Percentiles rank a stretch among this genome's conserved stretches.
These are phyloP conservation scores for Acacia pycnantha DNA, from an alignment of 331 rosid species.

Conservation along the genomic window DNA sequence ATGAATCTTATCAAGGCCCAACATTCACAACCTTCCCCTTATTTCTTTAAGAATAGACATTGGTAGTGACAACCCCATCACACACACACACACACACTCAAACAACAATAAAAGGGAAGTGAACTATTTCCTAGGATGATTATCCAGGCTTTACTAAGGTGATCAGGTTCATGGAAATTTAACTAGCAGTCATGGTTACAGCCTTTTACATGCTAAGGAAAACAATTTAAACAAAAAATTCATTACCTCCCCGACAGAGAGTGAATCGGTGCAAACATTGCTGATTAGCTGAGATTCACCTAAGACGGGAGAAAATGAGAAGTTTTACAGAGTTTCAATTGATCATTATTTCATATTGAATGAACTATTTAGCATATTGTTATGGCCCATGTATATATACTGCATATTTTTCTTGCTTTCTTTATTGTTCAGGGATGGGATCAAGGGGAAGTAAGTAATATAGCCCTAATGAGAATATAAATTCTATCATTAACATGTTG, in stretches of 20 bases:
- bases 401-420: background rate
- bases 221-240: background rate
- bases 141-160: background rate
- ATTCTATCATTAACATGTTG: background rate
- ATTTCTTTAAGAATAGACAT: background rate
- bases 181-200: no score
- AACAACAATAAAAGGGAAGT: background rate
- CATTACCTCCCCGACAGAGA: slow-evolving; percentile 91
- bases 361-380: background rate
- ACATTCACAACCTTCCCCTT: background rate
- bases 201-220: background rate
- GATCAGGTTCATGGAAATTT: background rate
- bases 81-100: background rate
- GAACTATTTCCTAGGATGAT: background rate
- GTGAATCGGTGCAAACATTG: slow-evolving; percentile 96
- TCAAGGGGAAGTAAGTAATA: no score
- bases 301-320: slow-evolving; percentile 21
- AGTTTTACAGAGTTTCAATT: background rate
- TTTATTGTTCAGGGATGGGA: background rate
- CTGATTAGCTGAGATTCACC: slow-evolving; percentile 99
- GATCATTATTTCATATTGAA: slow-evolving; percentile 15
- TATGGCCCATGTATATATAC: background rate
- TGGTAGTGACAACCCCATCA: background rate
- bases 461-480: background rate
- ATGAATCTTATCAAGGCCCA: background rate